Percentiles rank a stretch among this genome's conserved stretches.
These are phyloP conservation scores for Flueggea neowawraea DNA, from an alignment of 441 rosid genomes.

Conservation along the genomic window DNA sequence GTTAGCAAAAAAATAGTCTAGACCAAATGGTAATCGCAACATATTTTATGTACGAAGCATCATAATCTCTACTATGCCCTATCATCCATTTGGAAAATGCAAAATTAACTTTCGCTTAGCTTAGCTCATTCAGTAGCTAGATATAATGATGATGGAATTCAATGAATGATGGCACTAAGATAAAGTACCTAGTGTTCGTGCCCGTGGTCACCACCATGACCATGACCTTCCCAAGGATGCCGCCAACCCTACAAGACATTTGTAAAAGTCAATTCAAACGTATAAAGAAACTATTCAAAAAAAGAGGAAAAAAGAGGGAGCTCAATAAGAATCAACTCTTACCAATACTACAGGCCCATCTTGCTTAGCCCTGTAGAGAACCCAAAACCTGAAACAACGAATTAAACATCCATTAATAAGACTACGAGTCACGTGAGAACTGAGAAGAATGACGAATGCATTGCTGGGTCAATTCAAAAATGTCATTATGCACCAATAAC, in stretches of 20 bases:
- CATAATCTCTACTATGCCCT: too few species aligned
- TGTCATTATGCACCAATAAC: too few species aligned
- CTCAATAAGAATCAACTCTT: conserved; percentile 12
- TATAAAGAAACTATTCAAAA: not conserved
- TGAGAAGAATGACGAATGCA: not conserved
- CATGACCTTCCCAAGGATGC: conserved; percentile 99
- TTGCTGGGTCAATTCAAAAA: not conserved
- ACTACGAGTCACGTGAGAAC: not conserved
- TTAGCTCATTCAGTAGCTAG: too few species aligned
- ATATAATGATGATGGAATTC: not conserved
- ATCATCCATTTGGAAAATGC: too few species aligned
- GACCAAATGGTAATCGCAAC: too few species aligned
- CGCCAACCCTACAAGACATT: conserved; percentile 73
- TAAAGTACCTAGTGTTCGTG: conserved; percentile 53
- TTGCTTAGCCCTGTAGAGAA: conserved; percentile 90
- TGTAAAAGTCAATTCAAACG: conserved; percentile 1
- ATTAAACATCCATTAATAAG: not conserved
- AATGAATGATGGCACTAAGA: not conserved
- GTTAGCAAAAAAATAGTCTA: too few species aligned
- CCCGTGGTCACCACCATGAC: conserved; percentile 66
- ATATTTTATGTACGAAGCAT: too few species aligned
- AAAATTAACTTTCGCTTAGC: too few species aligned
- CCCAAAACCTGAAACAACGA: conserved; percentile 78
- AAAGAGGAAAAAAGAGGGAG: not conserved
- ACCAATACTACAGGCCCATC: conserved; percentile 98